These are phyloP conservation scores for Incumbomyces lentus DNA, from an alignment of 2,329 filamentous ascomycete genomes.

Conservation along the genomic window DNA sequence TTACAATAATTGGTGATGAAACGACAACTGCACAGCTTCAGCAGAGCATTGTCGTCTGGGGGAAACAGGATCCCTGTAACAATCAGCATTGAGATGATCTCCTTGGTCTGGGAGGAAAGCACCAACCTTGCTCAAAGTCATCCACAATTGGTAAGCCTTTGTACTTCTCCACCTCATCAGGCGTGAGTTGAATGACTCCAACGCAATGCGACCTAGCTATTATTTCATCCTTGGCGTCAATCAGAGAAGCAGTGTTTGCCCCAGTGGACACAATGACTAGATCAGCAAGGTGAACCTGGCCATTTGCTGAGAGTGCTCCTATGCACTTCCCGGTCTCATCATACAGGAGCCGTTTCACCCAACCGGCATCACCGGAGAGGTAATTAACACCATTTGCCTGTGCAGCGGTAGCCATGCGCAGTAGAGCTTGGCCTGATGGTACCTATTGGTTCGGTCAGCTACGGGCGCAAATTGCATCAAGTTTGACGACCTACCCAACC, in stretches of 20 bases:
- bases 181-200: slow-evolving; percentile 40
- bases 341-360: slow-evolving; percentile 9
- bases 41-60: slow-evolving; percentile 1
- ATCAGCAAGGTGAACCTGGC: slow-evolving; percentile 31
- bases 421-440: slow-evolving; percentile 7
- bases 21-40: slow-evolving; percentile 3
- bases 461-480: not conserved
- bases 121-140: slow-evolving; percentile 2
- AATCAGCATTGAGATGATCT: too few species aligned
- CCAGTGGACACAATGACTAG: slow-evolving; percentile 41
- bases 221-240: slow-evolving; percentile 44
- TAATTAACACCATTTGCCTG: slow-evolving; percentile 17
- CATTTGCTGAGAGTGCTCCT: slow-evolving; percentile 37
- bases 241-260: slow-evolving; percentile 36
- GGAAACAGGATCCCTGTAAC: slow-evolving; percentile 4
- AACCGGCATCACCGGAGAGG: slow-evolving; percentile 12
- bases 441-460: not conserved
- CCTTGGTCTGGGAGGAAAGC: too few species aligned
- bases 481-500: slow-evolving; percentile 12
- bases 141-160: slow-evolving; percentile 36
- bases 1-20: slow-evolving; percentile 6
- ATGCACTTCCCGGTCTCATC: slow-evolving; percentile 25
- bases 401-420: slow-evolving; percentile 14
- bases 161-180: slow-evolving; percentile 36
- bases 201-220: slow-evolving; percentile 47